phyloP scores from a whole-genome alignment of 1,139 yeast species.

The Blastobotrys ciferrii region DNA sequence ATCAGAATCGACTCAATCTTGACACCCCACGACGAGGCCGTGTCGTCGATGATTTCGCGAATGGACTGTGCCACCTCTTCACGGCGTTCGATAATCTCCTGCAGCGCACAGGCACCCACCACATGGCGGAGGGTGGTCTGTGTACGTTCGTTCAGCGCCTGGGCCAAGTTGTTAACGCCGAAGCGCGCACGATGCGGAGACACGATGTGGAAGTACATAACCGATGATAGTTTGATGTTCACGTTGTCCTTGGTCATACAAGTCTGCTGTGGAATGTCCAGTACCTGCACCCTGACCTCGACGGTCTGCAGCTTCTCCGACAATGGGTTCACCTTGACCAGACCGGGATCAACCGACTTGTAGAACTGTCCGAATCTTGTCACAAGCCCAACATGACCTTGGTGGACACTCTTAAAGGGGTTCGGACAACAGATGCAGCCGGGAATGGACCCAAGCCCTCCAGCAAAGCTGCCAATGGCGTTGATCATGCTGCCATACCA shows the following conservation, averaged over 20 bases:
- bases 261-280: slow-evolving; percentile 64
- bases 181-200: slow-evolving; percentile 70
- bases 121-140: slow-evolving; percentile 76
- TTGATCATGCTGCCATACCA: slow-evolving; percentile 45
- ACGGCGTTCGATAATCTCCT: slow-evolving; percentile 72
- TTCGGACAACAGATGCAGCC: slow-evolving; percentile 57
- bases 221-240: slow-evolving; percentile 59
- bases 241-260: slow-evolving; percentile 75
- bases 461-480: slow-evolving; percentile 49
- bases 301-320: slow-evolving; percentile 56
- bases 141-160: slow-evolving; percentile 67
- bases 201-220: slow-evolving; percentile 63
- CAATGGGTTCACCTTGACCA: slow-evolving; percentile 62
- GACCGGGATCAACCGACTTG: slow-evolving; percentile 69
- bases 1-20: slow-evolving; percentile 65
- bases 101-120: slow-evolving; percentile 63
- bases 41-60: slow-evolving; percentile 58
- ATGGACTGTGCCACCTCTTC: slow-evolving; percentile 70
- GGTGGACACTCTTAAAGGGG: slow-evolving; percentile 61
- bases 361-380: slow-evolving; percentile 69
- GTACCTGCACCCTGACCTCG: slow-evolving; percentile 57
- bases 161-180: slow-evolving; percentile 54
- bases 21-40: slow-evolving; percentile 74
- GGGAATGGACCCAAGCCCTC: slow-evolving; percentile 56
- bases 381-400: slow-evolving; percentile 70